A percentile compares a stretch with the other conserved stretches of the same genome.
Evolutionary conservation across 495 filamentous ascomycete genomes (phyloP).

Genomic region (Bryoglossum gracile): DNA sequence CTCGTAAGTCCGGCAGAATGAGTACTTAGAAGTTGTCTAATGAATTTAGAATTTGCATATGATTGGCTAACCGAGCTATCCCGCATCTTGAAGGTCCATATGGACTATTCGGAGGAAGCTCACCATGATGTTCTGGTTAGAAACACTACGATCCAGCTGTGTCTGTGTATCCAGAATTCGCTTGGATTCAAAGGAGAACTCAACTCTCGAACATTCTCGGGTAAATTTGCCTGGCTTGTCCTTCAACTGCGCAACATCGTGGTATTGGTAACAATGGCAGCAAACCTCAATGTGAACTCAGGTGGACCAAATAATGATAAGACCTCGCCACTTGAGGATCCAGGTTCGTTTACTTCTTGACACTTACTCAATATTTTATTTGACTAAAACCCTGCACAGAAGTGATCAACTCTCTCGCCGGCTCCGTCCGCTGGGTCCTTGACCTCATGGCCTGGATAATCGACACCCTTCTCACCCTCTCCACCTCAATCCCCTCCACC

Average conservation of each 20-base stretch:
- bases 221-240: conserved; percentile 66
- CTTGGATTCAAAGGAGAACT: conserved; percentile 57
- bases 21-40: conserved; percentile 25
- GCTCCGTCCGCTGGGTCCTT: conserved; percentile 56
- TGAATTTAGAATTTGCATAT: conserved; percentile 41
- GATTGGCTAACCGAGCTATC: conserved; percentile 57
- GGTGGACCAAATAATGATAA: conserved; percentile 31
- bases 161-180: conserved; percentile 61
- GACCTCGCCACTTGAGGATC: conserved; percentile 54
- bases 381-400: conserved; percentile 33
- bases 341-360: conserved; percentile 23
- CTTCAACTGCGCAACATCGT: conserved; percentile 66
- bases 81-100: conserved; percentile 54
- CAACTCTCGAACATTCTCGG: conserved; percentile 50
- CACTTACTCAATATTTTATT: conserved; percentile 10
- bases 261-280: conserved; percentile 57
- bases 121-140: conserved; percentile 65
- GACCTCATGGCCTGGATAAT: conserved; percentile 63
- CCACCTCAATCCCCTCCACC: conserved; percentile 15
- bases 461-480: conserved; percentile 43
- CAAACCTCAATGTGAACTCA: conserved; percentile 36
- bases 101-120: conserved; percentile 61
- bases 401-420: conserved; percentile 47
- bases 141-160: conserved; percentile 58
- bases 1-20: conserved; percentile 24